Conservation (phyloP, 805 yeast genomes). For the Yarrowia sp. region DNA sequence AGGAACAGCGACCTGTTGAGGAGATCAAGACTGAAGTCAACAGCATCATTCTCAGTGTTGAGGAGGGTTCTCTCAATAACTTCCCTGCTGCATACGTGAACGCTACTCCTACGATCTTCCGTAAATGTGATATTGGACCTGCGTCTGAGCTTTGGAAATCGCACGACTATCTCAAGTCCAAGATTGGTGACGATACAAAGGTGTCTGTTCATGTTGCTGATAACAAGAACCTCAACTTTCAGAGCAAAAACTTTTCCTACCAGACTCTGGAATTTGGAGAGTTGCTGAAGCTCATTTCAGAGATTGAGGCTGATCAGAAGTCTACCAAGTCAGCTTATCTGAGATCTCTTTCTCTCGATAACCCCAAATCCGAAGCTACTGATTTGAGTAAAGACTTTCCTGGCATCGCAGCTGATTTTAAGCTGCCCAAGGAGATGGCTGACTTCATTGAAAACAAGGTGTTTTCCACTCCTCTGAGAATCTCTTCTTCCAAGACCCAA, state of each 20-base stretch:
- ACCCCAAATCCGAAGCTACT: conserved; percentile 49
- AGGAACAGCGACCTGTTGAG: conserved; percentile 11
- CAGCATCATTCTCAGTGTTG: neutral
- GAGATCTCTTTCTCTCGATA: conserved; percentile 47
- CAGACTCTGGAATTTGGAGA: conserved; percentile 46
- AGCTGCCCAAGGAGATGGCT: conserved; percentile 44
- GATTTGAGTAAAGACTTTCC: conserved; percentile 49
- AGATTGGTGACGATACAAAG: conserved; percentile 45
- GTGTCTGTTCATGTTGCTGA: conserved; percentile 48
- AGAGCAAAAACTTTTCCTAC: conserved; percentile 49
- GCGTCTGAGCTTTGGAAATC: conserved; percentile 47
- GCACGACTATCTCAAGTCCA: conserved; percentile 46
- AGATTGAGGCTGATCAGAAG: neutral
- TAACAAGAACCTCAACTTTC: conserved; percentile 46
- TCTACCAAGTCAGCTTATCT: conserved; percentile 42
- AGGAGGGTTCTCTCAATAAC: conserved; percentile 7
- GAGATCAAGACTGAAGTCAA: conserved; percentile 4
- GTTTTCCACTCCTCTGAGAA: conserved; percentile 50
- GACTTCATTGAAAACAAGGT: conserved; percentile 42
- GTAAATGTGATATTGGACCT: conserved; percentile 46
- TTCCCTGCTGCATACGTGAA: conserved; percentile 19
- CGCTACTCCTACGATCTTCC: conserved; percentile 46
- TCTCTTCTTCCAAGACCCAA: conserved; percentile 49
- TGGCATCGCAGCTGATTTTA: conserved; percentile 47
- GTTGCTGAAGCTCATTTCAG: conserved; percentile 45